Conservation (phyloP, 1,284 basidiomycete species). For the Rhizoctonia solani region DNA sequence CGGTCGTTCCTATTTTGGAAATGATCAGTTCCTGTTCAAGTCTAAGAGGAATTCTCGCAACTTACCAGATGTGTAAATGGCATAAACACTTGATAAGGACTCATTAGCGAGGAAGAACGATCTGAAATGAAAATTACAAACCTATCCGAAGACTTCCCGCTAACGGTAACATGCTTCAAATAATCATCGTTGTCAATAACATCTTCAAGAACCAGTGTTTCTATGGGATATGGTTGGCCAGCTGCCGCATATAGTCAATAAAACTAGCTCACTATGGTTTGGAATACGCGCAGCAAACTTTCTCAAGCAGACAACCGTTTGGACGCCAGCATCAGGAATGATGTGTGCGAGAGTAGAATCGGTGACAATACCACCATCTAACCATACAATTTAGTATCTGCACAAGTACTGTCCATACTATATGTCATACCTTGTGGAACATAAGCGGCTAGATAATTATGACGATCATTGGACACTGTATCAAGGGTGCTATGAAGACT, state of each 20-base stretch:
- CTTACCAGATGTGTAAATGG: slow-evolving; percentile 65
- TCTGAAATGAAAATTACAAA: slow-evolving; percentile 33
- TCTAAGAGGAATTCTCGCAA: slow-evolving; percentile 16
- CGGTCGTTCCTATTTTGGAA: slow-evolving; percentile 56
- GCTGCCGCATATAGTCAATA: slow-evolving; percentile 21
- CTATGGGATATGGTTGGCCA: slow-evolving; percentile 42
- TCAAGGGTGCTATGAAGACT: not conserved
- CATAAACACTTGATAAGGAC: slow-evolving; percentile 54
- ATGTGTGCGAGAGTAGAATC: slow-evolving; percentile 59
- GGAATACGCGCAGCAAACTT: slow-evolving; percentile 54
- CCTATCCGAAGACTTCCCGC: slow-evolving; percentile 15
- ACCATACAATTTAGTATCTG: not conserved
- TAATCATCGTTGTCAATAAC: slow-evolving; percentile 41
- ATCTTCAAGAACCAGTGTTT: slow-evolving; percentile 50
- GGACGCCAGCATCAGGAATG: slow-evolving; percentile 53
- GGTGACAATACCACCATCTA: slow-evolving; percentile 61
- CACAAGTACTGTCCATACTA: too few species aligned
- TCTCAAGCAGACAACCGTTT: slow-evolving; percentile 52
- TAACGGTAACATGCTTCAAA: slow-evolving; percentile 42
- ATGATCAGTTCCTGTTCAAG: not conserved
- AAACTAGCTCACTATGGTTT: slow-evolving; percentile 33
- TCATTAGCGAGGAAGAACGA: slow-evolving; percentile 43
- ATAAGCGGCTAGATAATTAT: slow-evolving; percentile 47
- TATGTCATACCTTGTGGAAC: slow-evolving; percentile 47
- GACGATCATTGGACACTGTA: not conserved